Evolutionary conservation across 805 yeast genomes (phyloP).

Genomic region (Suhomyces canberraensis): DNA sequence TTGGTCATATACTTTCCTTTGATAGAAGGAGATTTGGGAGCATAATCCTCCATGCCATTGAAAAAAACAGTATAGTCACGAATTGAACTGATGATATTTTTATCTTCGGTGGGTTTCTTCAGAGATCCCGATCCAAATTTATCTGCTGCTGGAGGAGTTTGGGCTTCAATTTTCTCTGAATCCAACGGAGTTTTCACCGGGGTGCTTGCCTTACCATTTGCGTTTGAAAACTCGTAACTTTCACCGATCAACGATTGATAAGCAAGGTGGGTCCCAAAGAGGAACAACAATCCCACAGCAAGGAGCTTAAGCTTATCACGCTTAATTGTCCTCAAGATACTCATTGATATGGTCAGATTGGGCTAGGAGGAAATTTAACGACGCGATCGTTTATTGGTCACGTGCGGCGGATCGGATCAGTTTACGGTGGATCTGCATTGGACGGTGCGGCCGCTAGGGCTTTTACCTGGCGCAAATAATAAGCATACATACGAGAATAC

Average conservation of each 20-base stretch:
- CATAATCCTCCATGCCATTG: constrained; percentile 28
- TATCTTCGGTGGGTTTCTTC: neutral
- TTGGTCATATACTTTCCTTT: constrained; percentile 35
- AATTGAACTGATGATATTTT: constrained; percentile 4
- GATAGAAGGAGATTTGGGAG: constrained; percentile 39
- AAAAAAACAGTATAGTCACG: constrained; percentile 31
- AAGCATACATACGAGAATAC: too few relatives aligned
- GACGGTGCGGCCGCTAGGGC: too few relatives aligned
- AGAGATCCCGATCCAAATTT: neutral
- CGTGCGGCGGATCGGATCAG: neutral
- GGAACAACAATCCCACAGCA: constrained; percentile 3
- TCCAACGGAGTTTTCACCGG: neutral
- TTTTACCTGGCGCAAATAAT: too few relatives aligned
- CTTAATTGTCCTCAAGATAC: constrained; percentile 6
- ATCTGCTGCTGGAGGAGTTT: neutral
- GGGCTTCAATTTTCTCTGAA: neutral
- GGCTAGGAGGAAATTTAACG: neutral
- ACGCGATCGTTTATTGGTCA: too few relatives aligned
- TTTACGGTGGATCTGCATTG: too few relatives aligned
- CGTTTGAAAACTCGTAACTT: too few relatives aligned
- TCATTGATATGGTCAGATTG: constrained; percentile 2
- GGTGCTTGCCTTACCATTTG: neutral
- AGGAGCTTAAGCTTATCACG: constrained; percentile 9
- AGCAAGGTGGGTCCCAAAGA: neutral
- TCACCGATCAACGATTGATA: neutral